Evolutionary conservation across 768 basidiomycete genomes (phyloP).

Genomic region (Tremella mesenterica): DNA sequence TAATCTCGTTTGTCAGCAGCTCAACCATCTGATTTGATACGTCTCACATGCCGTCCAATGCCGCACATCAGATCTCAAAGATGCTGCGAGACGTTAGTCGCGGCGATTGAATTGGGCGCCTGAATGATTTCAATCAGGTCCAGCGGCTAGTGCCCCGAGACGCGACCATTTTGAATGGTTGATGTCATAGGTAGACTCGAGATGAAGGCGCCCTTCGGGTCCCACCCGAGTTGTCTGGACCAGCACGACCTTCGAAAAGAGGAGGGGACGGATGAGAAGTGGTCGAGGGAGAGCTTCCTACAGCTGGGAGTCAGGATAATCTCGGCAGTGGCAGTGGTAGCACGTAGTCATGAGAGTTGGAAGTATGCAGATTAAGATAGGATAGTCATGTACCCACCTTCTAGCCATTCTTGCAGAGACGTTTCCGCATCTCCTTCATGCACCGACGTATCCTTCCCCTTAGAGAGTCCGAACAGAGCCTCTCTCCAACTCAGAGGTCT

Average conservation of each 20-base stretch:
- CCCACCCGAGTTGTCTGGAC: background rate
- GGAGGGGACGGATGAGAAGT: background rate
- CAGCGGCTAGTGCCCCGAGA: too few species aligned
- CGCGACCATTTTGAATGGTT: too few species aligned
- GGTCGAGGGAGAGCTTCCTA: background rate
- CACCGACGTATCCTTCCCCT: constrained; percentile 12
- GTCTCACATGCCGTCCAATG: too few species aligned
- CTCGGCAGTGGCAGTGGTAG: background rate
- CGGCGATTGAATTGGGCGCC: too few species aligned
- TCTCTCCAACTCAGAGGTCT: constrained; percentile 39
- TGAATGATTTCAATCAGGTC: too few species aligned
- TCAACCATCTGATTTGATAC: too few species aligned
- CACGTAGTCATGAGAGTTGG: background rate
- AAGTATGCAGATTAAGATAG: background rate
- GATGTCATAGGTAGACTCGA: constrained; percentile 1
- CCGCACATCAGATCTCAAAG: too few species aligned
- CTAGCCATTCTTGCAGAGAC: constrained; percentile 22
- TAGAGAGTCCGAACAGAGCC: constrained; percentile 43
- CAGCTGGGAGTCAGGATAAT: background rate
- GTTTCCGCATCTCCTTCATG: constrained; percentile 18
- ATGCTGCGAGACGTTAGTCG: too few species aligned
- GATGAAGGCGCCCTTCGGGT: constrained; percentile 1
- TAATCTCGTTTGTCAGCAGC: too few species aligned
- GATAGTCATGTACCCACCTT: constrained; percentile 8
- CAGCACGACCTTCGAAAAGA: too few species aligned